A percentile compares a stretch with the other conserved stretches of the same genome.
Conservation (phyloP, 441 rosid species). For the Mallotus japonicus region DNA sequence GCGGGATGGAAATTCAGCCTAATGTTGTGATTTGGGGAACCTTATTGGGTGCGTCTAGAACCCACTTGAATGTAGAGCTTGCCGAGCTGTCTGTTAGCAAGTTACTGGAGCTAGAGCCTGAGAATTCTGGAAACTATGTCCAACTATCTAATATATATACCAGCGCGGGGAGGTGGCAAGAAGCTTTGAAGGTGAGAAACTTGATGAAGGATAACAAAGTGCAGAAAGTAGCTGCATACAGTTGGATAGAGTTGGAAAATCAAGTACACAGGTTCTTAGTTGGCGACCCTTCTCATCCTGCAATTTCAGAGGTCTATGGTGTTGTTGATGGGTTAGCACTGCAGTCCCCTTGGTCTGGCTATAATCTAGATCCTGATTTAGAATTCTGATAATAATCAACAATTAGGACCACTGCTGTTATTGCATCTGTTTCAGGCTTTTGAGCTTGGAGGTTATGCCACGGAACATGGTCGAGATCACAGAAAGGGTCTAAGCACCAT, state of each 20-base stretch:
- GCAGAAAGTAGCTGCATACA: slow-evolving; percentile 6
- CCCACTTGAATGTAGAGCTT: slow-evolving; percentile 5
- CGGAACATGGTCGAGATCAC: neutral
- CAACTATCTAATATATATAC: slow-evolving; percentile 9
- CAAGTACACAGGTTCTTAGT: slow-evolving; percentile 9
- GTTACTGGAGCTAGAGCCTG: slow-evolving; percentile 3
- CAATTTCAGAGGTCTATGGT: neutral
- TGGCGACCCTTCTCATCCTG: neutral
- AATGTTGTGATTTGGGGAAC: slow-evolving; percentile 14
- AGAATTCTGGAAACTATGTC: slow-evolving; percentile 11
- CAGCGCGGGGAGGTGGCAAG: neutral
- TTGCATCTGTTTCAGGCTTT: neutral
- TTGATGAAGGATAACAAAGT: slow-evolving; percentile 7
- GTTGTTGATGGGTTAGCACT: neutral
- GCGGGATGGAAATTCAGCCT: slow-evolving; percentile 7
- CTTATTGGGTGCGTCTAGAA: slow-evolving; percentile 13
- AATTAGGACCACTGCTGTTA: neutral
- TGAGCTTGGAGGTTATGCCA: neutral
- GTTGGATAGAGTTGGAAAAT: slow-evolving; percentile 18
- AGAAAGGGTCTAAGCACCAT: neutral
- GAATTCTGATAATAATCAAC: neutral
- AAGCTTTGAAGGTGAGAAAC: neutral
- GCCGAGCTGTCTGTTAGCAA: slow-evolving; percentile 1
- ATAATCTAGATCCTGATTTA: neutral
- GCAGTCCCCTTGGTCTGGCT: slow-evolving; percentile 5